phyloP scores from a whole-genome alignment of 116 monocot genomes.

The Zostera marina region DNA sequence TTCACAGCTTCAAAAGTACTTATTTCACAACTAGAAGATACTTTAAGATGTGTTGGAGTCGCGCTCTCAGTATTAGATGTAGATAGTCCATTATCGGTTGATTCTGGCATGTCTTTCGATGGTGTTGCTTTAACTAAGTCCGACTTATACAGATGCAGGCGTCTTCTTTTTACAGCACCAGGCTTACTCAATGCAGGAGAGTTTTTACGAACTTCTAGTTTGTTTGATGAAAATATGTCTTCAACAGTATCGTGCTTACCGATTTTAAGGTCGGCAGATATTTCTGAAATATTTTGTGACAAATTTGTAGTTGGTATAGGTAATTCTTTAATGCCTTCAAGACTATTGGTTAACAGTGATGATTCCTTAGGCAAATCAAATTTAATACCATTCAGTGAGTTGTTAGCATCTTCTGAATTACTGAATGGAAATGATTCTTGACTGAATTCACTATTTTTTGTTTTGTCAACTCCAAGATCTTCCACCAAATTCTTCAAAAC shows the following conservation, averaged over 20 bases:
- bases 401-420: background rate
- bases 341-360: too few species aligned
- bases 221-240: background rate
- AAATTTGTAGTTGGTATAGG: too few species aligned
- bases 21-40: background rate
- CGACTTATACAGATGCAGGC: background rate
- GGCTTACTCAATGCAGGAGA: background rate
- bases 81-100: background rate
- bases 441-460: too few species aligned
- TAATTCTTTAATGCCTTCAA: too few species aligned
- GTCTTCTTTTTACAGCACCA: background rate
- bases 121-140: background rate
- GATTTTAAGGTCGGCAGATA: too few species aligned
- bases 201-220: background rate
- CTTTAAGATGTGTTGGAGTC: background rate
- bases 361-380: background rate
- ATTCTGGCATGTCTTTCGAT: background rate
- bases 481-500: too few species aligned
- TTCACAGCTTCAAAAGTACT: slow-evolving; percentile 2
- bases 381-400: background rate
- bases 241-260: background rate
- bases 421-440: too few species aligned
- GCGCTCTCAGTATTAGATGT: background rate
- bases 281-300: too few species aligned
- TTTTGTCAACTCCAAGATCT: too few species aligned